These are phyloP conservation scores for Coffea humblotiana DNA, from an alignment of 305 asterid species.

Conservation along the genomic window DNA sequence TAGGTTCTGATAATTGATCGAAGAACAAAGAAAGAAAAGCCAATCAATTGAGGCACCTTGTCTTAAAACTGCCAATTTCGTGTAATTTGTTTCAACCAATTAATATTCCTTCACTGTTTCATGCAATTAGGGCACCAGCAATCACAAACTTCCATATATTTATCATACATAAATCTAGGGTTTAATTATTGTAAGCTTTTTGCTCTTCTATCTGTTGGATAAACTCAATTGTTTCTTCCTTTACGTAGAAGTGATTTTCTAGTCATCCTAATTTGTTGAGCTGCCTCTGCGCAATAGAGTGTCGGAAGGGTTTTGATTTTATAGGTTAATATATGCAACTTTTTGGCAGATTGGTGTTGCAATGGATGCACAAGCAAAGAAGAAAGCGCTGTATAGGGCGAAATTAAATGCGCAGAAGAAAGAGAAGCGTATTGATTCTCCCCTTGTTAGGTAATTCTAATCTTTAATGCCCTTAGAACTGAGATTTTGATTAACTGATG, in stretches of 20 bases:
- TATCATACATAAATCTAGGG: not conserved
- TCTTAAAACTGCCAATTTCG: no score
- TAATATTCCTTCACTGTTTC: not conserved
- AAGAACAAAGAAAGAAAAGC: no score
- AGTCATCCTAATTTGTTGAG: not conserved
- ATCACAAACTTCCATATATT: not conserved
- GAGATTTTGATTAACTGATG: not conserved
- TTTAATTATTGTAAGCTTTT: not conserved
- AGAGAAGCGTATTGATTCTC: conserved; percentile 75
- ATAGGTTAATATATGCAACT: not conserved
- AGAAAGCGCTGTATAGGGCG: conserved; percentile 68
- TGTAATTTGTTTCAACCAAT: not conserved
- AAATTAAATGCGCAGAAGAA: conserved; percentile 66
- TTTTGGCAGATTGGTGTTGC: not conserved
- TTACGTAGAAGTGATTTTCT: not conserved
- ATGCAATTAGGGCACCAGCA: not conserved
- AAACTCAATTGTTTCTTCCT: not conserved
- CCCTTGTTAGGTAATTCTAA: conserved; percentile 64
- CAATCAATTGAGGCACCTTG: no score
- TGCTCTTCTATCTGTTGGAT: not conserved
- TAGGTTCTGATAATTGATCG: no score
- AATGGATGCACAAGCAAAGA: conserved; percentile 71
- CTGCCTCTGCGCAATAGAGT: not conserved
- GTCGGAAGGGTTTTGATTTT: not conserved
- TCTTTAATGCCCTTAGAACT: not conserved